phyloP scores from a whole-genome alignment of 305 asterid species.

The Lippia alba region DNA sequence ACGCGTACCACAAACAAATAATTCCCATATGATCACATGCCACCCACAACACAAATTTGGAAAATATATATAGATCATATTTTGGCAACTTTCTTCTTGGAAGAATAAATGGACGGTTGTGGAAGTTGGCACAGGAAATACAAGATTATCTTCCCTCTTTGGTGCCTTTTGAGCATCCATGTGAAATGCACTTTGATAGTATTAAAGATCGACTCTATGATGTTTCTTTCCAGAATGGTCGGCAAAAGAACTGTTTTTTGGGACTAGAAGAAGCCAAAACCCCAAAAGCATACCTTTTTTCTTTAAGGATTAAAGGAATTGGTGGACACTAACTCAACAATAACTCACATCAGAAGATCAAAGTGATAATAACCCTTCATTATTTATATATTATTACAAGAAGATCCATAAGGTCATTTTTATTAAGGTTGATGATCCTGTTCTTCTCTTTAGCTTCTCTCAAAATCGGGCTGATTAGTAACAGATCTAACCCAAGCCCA shows the following conservation, averaged over 20 bases:
- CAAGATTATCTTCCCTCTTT: constrained; percentile 6
- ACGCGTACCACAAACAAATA: neutral
- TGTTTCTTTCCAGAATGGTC: constrained; percentile 3
- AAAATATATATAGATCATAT: neutral
- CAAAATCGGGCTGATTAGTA: constrained; percentile 79
- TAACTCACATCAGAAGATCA: neutral
- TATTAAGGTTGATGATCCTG: neutral
- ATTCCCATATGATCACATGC: constrained; percentile 12
- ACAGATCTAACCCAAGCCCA: constrained; percentile 94
- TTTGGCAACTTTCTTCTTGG: neutral
- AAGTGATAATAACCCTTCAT: neutral
- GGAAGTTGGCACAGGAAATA: constrained; percentile 3
- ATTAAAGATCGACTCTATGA: too few species aligned
- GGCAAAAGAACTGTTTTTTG: neutral
- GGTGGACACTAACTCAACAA: neutral
- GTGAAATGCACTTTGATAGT: constrained; percentile 17
- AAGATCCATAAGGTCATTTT: neutral
- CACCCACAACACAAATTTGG: neutral
- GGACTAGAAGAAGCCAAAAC: neutral
- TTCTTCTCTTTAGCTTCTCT: neutral
- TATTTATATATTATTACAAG: constrained; percentile 2
- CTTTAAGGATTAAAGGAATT: constrained; percentile 4
- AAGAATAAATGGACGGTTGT: neutral
- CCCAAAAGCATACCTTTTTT: constrained; percentile 12
- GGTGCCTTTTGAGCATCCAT: neutral